Conservation (phyloP, 1,284 basidiomycete genomes). For the Peniophora sp. region DNA sequence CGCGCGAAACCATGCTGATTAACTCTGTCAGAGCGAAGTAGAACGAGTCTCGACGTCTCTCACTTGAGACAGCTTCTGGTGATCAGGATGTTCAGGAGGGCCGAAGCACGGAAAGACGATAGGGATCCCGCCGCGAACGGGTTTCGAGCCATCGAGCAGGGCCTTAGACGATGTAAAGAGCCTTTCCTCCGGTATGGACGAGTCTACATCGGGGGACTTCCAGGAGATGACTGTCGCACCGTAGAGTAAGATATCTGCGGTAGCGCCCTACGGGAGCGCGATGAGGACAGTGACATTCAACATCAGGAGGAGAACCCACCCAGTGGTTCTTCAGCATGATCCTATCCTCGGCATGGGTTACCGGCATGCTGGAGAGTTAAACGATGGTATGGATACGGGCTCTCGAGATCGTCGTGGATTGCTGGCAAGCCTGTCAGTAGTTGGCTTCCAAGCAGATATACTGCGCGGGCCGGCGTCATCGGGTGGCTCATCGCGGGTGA, state of each 20-base stretch:
- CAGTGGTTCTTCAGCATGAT: constrained; percentile 46
- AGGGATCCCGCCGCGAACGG: constrained; percentile 80
- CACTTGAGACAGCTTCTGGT: constrained; percentile 56
- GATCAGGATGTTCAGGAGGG: constrained; percentile 63
- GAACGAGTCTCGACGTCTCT: background rate
- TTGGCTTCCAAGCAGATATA: background rate
- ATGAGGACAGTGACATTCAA: background rate
- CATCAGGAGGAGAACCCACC: constrained; percentile 20
- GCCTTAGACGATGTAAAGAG: constrained; percentile 77
- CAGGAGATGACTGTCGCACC: constrained; percentile 80
- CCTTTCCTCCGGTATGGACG: constrained; percentile 45
- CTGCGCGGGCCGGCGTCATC: constrained; percentile 5
- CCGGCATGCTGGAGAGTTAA: constrained; percentile 34
- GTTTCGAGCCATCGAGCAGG: constrained; percentile 62
- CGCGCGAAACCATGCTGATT: constrained; percentile 79
- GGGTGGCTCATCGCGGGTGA: background rate
- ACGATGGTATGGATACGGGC: background rate
- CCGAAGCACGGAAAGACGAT: constrained; percentile 85
- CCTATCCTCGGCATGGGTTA: constrained; percentile 29
- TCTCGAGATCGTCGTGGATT: background rate
- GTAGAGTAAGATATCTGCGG: constrained; percentile 65
- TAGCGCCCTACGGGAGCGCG: constrained; percentile 47
- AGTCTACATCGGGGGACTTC: constrained; percentile 42
- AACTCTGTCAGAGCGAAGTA: background rate
- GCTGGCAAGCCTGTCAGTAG: background rate